A percentile compares a stretch with the other conserved stretches of the same genome.
phyloP scores from a whole-genome alignment of 2,329 filamentous ascomycete species.

The Colletotrichum sp. region DNA sequence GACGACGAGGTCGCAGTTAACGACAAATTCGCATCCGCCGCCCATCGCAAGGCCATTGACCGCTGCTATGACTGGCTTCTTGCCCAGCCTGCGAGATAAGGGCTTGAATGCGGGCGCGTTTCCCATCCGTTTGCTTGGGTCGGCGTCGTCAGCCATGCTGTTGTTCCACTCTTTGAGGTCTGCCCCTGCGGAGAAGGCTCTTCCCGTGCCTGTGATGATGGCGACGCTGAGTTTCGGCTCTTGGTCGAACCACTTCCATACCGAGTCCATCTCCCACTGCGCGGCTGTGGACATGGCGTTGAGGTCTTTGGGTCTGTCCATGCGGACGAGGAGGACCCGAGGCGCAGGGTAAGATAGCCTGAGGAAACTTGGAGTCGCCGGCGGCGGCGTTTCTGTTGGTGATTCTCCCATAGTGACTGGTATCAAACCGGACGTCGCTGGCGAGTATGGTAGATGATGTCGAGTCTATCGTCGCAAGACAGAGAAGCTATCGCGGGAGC shows the following conservation, averaged over 20 bases:
- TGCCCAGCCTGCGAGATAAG: slow-evolving; percentile 46
- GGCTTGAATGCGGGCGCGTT: slow-evolving; percentile 19
- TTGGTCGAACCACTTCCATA: slow-evolving; percentile 61
- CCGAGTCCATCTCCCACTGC: slow-evolving; percentile 44
- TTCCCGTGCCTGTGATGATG: slow-evolving; percentile 56
- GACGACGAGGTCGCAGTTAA: slow-evolving; percentile 60
- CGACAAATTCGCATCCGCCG: slow-evolving; percentile 61
- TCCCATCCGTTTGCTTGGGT: slow-evolving; percentile 22
- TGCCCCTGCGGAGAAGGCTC: slow-evolving; percentile 60
- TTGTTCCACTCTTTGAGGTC: slow-evolving; percentile 57
- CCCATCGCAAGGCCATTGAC: slow-evolving; percentile 64
- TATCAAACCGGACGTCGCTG: neutral
- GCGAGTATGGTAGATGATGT: neutral
- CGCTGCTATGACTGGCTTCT: slow-evolving; percentile 66
- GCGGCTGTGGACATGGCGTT: slow-evolving; percentile 46
- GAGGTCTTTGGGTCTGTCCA: slow-evolving; percentile 42
- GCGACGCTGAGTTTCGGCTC: slow-evolving; percentile 53
- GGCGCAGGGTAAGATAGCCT: slow-evolving; percentile 44
- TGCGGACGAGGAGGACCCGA: slow-evolving; percentile 43
- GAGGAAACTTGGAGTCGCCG: slow-evolving; percentile 36
- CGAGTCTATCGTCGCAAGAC: neutral
- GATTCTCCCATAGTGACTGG: neutral
- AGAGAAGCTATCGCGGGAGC: neutral
- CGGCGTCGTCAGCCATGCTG: slow-evolving; percentile 24
- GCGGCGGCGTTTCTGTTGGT: slow-evolving; percentile 35